A percentile compares a stretch with the other conserved stretches of the same genome.
Conservation (phyloP, 352 stramenopile species). For the Pythium apleroticum region DNA sequence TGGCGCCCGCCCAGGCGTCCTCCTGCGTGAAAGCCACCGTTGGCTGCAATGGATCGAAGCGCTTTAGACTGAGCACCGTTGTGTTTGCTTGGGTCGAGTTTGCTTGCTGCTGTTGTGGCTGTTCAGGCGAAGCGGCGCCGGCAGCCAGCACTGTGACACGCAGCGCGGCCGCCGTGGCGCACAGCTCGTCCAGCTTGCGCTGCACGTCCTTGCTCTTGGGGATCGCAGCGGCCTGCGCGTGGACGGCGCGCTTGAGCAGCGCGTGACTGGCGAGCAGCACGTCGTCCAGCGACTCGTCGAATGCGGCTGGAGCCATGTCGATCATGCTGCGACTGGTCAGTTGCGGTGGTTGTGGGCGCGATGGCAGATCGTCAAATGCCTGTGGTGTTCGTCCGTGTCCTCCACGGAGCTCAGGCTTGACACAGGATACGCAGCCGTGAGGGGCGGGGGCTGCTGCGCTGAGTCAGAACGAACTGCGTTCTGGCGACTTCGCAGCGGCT, state of each 20-base stretch:
- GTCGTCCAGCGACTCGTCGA: constrained; percentile 27
- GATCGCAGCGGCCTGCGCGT: neutral
- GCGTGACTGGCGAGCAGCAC: constrained; percentile 18
- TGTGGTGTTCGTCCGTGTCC: neutral
- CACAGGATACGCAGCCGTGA: neutral
- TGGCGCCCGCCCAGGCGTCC: constrained; percentile 11
- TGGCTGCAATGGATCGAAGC: constrained; percentile 47
- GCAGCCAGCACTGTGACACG: constrained; percentile 23
- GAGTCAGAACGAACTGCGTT: neutral
- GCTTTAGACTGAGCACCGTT: constrained; percentile 28
- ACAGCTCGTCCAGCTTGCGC: constrained; percentile 23
- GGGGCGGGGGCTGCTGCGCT: neutral
- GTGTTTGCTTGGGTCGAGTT: neutral
- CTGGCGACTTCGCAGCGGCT: neutral
- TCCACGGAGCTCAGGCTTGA: neutral
- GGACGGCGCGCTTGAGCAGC: constrained; percentile 20
- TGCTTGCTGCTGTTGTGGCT: constrained; percentile 2
- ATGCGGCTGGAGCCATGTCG: constrained; percentile 12
- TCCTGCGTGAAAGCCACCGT: constrained; percentile 39
- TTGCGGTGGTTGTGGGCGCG: neutral
- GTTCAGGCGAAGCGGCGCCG: neutral
- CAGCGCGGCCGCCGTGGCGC: constrained; percentile 28
- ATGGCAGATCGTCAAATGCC: neutral
- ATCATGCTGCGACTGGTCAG: neutral
- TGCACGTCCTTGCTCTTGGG: constrained; percentile 7